Base-by-base conservation (phyloP, 495 filamentous ascomycete species). In the Neurospora intermedia region DNA sequence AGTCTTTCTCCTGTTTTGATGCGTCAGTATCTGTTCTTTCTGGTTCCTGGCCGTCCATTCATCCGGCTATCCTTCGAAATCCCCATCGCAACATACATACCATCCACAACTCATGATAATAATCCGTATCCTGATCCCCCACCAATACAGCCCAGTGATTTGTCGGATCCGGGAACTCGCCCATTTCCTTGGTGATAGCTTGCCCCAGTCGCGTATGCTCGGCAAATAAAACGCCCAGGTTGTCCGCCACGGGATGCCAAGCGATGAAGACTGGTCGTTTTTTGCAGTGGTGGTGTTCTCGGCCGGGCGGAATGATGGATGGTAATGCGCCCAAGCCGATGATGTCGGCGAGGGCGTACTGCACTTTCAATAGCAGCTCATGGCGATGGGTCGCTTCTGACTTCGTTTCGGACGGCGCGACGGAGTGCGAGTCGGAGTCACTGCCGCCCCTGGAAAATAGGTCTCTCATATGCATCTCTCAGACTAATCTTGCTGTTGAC, bases 61-160 rank as follows among this genome's bases (percentile, higher is more conserved):
- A 62, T 59, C 2, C 15, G 4, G 40, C 35, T 31, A 43, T 42
- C n/a, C 4, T 62, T 4, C 23, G 2, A 62, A 15, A 62, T 62
- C 35, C 13, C 27, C 27, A 31, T 10, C 4, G 11, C 43, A 20
- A 4, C 43, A n/a, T 9, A 74, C 77, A 18, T 70, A 80, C 78
- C 80, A 82, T 82, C 80, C 81, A 82, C 20, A 86, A 79, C 76
- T 86, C 76, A 71, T 86, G 84, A 42, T 76, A 78, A 73, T 82
- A 86, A 16, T 82, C 82, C 15, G 54, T 35, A 4, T 66, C 54
- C 7, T 35, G 54, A 18, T 35, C 54, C 15, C 82, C 84, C 18
- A 86, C 83, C 0, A 86, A 73, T 13, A 86, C 82, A 27, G 83
- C 84, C 84, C 84, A 86, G 74, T 86, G 84, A 75, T 86, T 83